Base-by-base conservation (phyloP, 495 filamentous ascomycete species). In the Podospora pseudocomata region DNA sequence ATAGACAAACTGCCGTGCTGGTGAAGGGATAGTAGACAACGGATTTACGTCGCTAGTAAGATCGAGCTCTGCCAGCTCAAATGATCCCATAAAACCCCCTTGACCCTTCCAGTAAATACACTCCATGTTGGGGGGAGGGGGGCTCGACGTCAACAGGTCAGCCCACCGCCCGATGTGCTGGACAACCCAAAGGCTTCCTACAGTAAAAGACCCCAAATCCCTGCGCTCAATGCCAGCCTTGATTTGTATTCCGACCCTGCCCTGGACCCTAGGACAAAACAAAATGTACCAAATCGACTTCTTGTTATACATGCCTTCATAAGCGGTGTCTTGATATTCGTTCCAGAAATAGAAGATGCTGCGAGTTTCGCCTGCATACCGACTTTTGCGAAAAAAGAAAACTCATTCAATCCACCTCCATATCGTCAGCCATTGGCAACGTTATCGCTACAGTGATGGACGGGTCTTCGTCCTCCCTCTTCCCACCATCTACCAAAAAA, bases 401-500 rank as follows among this genome's bases (percentile, higher is more conserved):
- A 13, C 15, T 13, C 2, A 11, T 49, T 74, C 63, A 75, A 39
- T 77, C 76, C 16, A 76, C 68, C 60, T 75, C 73, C 72, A 77
- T 76, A 23, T 44, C 63, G 9, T 72, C 71, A 3, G 56, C 59
- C n/a, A 67, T 64, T 26, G 67, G 56, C 9, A 60, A 54, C 23
- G 76, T 69, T 49, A 78, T 69, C 11, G 73, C 74, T 28, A 78
- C 76, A 13, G 74, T 75, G 19, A 78, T 78, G n/a, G 76, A 78
- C 4, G 76, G 76, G 32, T 76, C 73, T 20, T 77, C 76, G 53
- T 82, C 80, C 39, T 78, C 74, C 13, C 67, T 64, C 53, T 72
- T 71, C 27, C 56, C 66, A 4, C 53, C 60, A n/a, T 76, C 73
- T 15, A 70, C 60, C 27, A 68, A 26, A 19, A 66, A 60, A 9